A percentile compares a stretch with the other conserved stretches of the same genome.
Conservation (phyloP, 306 rosid genomes). For the Cotoneaster glaucophyllus region DNA sequence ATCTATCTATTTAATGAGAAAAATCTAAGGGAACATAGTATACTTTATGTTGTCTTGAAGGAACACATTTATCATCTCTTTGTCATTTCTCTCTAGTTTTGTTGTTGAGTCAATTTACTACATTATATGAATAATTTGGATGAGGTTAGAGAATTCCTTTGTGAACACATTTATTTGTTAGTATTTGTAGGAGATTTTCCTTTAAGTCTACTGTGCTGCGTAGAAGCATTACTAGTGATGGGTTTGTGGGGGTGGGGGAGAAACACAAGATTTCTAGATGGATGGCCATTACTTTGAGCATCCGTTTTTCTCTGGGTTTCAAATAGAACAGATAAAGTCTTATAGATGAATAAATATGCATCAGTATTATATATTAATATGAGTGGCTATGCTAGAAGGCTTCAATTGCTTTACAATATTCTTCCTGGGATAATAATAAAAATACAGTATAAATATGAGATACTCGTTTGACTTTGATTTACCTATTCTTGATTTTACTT, state of each 20-base stretch:
- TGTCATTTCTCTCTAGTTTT: background rate
- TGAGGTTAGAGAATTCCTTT: background rate
- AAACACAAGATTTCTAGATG: background rate
- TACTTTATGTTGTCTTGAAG: background rate
- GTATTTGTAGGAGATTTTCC: background rate
- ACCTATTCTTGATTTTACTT: background rate
- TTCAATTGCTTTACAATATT: background rate
- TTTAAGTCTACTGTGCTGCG: background rate
- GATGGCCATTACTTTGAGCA: background rate
- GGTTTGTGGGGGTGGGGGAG: background rate
- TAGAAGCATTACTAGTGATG: background rate
- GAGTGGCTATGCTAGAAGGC: background rate
- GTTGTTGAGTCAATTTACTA: background rate
- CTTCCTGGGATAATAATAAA: background rate
- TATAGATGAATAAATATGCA: background rate
- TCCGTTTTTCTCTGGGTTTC: background rate
- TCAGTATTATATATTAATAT: background rate
- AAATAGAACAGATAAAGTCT: background rate
- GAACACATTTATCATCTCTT: background rate
- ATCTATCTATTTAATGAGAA: background rate
- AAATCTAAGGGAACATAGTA: background rate
- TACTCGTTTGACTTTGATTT: background rate
- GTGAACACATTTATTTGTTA: background rate
- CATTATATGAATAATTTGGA: background rate
- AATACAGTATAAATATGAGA: background rate